Percentiles rank a stretch among this genome's conserved stretches.
Conservation (phyloP, 345 rosid genomes). For the Chamaenerion angustifolium region DNA sequence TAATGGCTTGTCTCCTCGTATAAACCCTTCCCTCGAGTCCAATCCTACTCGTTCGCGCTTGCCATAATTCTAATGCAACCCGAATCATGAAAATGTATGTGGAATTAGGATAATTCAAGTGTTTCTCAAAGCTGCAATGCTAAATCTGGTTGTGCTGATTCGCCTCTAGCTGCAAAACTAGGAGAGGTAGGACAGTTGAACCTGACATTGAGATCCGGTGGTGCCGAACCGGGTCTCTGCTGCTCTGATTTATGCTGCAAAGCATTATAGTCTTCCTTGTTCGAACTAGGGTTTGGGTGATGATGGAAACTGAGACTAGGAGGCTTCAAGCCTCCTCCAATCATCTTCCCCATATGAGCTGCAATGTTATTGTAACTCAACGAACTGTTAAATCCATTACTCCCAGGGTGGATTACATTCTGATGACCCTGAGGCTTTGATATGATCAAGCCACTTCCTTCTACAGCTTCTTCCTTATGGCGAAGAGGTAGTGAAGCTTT, state of each 20-base stretch:
- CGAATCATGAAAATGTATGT: slow-evolving; percentile 2
- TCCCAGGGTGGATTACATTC: slow-evolving; percentile 11
- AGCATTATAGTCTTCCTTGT: slow-evolving; percentile 10
- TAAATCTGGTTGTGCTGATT: slow-evolving; percentile 39
- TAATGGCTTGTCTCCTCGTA: not conserved
- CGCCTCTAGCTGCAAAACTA: slow-evolving; percentile 14
- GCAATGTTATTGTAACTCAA: slow-evolving; percentile 21
- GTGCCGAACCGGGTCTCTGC: slow-evolving; percentile 18
- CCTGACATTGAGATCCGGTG: slow-evolving; percentile 31
- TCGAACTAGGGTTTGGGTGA: slow-evolving; percentile 8
- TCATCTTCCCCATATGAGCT: slow-evolving; percentile 24
- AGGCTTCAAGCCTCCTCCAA: too few species aligned
- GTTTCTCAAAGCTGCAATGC: slow-evolving; percentile 41
- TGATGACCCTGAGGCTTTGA: slow-evolving; percentile 18
- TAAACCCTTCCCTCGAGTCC: not conserved
- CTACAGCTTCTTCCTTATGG: slow-evolving; percentile 11
- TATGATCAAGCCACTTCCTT: slow-evolving; percentile 13
- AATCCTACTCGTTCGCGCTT: not conserved
- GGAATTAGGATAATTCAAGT: slow-evolving; percentile 1
- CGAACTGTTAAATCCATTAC: slow-evolving; percentile 29
- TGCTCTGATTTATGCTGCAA: slow-evolving; percentile 12
- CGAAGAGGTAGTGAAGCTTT: slow-evolving; percentile 14
- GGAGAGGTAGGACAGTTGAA: slow-evolving; percentile 38
- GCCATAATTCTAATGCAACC: not conserved
- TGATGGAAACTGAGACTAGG: slow-evolving; percentile 17